These are phyloP conservation scores for Fusarium praegraminearum DNA, from an alignment of 2,329 filamentous ascomycete species.

Conservation along the genomic window DNA sequence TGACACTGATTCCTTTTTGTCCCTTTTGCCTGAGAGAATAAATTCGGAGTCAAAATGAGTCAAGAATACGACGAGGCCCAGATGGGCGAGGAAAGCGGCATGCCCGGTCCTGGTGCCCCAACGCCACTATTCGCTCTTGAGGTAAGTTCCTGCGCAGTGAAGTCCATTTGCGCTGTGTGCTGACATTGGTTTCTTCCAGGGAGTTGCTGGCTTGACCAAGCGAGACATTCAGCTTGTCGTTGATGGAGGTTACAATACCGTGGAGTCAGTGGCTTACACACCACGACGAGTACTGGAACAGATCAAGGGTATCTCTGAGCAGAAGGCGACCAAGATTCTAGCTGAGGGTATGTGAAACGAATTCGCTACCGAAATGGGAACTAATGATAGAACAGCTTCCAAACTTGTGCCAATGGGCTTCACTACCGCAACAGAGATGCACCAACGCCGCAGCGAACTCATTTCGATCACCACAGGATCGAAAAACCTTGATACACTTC, in stretches of 20 bases:
- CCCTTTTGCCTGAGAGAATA: not conserved
- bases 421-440: conserved; percentile 99
- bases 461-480: conserved; percentile 99
- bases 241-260: conserved; percentile 93
- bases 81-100: conserved; percentile 74
- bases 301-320: conserved; percentile 97
- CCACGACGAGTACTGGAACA: conserved; percentile 86
- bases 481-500: conserved; percentile 93
- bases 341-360: conserved; percentile 74
- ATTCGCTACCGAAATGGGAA: not conserved
- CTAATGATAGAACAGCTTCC: conserved; percentile 70
- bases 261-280: conserved; percentile 95
- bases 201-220: conserved; percentile 88
- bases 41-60: conserved; percentile 55
- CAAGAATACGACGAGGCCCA: conserved; percentile 75
- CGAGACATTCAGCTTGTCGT: conserved; percentile 93
- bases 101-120: conserved; percentile 89
- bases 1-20: not conserved
- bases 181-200: conserved; percentile 63
- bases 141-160: conserved; percentile 64
- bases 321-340: conserved; percentile 92
- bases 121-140: conserved; percentile 88
- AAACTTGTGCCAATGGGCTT: conserved; percentile 99
- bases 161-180: not conserved
- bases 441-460: conserved; percentile 93